Percentiles rank a stretch among this genome's conserved stretches.
phyloP scores from a whole-genome alignment of 202 grass and related monocot species.

The Panicum hallii region DNA sequence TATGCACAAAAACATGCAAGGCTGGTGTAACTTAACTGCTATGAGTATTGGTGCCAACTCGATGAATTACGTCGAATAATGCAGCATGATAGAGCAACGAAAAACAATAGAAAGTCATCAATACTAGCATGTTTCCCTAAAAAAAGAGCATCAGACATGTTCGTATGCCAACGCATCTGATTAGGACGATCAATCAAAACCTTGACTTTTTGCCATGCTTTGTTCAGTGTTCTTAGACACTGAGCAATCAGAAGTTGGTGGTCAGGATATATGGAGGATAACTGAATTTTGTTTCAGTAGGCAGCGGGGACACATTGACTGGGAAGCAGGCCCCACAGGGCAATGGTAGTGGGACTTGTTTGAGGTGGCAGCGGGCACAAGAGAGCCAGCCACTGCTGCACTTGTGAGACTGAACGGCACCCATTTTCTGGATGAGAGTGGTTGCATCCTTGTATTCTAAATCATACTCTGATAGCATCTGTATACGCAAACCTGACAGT shows the following conservation, averaged over 20 bases:
- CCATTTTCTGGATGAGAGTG: neutral
- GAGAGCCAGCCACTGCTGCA: neutral
- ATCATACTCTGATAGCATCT: neutral
- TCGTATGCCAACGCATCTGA: constrained; percentile 19
- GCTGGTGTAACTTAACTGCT: neutral
- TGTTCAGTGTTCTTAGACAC: neutral
- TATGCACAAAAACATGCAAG: neutral
- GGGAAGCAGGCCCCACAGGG: neutral
- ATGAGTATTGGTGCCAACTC: neutral
- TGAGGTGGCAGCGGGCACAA: neutral
- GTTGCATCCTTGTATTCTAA: neutral
- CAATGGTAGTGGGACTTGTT: neutral
- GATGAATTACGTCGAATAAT: neutral
- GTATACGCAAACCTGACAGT: neutral
- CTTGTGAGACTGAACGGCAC: neutral
- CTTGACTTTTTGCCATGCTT: neutral
- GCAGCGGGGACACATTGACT: neutral
- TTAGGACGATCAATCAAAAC: neutral
- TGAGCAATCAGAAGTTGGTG: neutral
- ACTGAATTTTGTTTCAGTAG: neutral
- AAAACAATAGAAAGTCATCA: neutral
- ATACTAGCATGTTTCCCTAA: too few species aligned
- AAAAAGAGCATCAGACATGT: neutral
- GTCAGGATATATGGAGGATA: neutral
- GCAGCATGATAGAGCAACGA: neutral